These are phyloP conservation scores for Trichophyton mentagrophytes DNA, from an alignment of 2,329 filamentous ascomycete genomes.

Conservation along the genomic window DNA sequence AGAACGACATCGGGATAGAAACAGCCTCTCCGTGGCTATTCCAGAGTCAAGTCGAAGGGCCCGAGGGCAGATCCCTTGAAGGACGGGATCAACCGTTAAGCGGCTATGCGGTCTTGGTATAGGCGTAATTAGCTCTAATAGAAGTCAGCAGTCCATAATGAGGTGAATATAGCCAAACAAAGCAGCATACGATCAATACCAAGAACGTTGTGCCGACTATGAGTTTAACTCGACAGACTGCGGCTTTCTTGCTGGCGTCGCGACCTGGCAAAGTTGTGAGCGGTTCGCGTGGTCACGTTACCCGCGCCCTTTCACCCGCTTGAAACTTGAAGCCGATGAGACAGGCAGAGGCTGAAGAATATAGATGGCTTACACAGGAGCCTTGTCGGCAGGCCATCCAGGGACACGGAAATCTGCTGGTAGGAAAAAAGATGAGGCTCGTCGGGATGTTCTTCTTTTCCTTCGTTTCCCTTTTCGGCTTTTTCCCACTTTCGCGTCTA, in stretches of 20 bases:
- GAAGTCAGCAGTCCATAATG: constrained; percentile 12
- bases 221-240: background rate
- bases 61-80: background rate
- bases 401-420: background rate
- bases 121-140: background rate
- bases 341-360: background rate
- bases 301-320: background rate
- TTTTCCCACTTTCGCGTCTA: constrained; percentile 7
- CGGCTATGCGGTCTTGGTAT: background rate
- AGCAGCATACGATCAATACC: background rate
- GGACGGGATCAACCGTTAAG: background rate
- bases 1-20: constrained; percentile 26
- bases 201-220: background rate
- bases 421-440: background rate
- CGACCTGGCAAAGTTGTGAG: constrained; percentile 1
- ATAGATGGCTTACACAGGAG: constrained; percentile 9
- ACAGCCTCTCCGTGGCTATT: constrained; percentile 14
- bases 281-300: constrained; percentile 15
- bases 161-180: background rate
- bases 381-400: background rate
- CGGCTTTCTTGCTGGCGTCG: constrained; percentile 1
- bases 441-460: background rate
- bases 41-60: constrained; percentile 18
- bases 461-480: background rate
- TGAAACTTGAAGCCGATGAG: background rate